Conservation (phyloP, 805 yeast species). For the Metschnikowia kofuensis region DNA sequence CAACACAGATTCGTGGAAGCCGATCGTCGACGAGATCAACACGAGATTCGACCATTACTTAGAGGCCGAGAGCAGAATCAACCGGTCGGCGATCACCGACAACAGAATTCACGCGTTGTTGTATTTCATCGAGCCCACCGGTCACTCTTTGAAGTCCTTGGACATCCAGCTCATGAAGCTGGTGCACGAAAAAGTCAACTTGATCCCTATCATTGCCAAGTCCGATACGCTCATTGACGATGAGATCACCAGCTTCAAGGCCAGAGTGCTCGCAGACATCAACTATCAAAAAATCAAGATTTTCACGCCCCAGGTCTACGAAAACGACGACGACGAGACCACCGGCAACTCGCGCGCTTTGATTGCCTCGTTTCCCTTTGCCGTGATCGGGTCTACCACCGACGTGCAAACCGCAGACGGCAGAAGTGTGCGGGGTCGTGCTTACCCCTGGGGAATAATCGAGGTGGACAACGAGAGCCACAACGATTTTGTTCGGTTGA, state of each 20-base stretch:
- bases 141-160: slow-evolving; percentile 84
- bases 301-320: slow-evolving; percentile 76
- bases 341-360: slow-evolving; percentile 62
- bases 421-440: slow-evolving; percentile 80
- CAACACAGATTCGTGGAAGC: slow-evolving; percentile 75
- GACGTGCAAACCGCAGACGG: slow-evolving; percentile 73
- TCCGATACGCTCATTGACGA: slow-evolving; percentile 89
- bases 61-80: slow-evolving; percentile 83
- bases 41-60: slow-evolving; percentile 81
- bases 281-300: slow-evolving; percentile 64
- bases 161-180: slow-evolving; percentile 86
- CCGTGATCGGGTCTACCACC: slow-evolving; percentile 86
- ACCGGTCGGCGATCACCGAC: slow-evolving; percentile 69
- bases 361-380: slow-evolving; percentile 78
- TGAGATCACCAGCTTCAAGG: slow-evolving; percentile 75
- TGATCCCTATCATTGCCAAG: slow-evolving; percentile 93
- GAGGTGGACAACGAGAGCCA: slow-evolving; percentile 94
- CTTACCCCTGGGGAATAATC: slow-evolving; percentile 95
- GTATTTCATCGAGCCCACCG: slow-evolving; percentile 96
- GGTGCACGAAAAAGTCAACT: slow-evolving; percentile 86
- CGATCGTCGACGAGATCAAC: slow-evolving; percentile 87
- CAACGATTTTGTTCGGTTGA: slow-evolving; percentile 84
- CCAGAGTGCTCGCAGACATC: slow-evolving; percentile 74
- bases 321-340: slow-evolving; percentile 84
- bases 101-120: slow-evolving; percentile 89